Conservation (phyloP, 106 monocot genomes). For the Acanthochlamys bracteata region DNA sequence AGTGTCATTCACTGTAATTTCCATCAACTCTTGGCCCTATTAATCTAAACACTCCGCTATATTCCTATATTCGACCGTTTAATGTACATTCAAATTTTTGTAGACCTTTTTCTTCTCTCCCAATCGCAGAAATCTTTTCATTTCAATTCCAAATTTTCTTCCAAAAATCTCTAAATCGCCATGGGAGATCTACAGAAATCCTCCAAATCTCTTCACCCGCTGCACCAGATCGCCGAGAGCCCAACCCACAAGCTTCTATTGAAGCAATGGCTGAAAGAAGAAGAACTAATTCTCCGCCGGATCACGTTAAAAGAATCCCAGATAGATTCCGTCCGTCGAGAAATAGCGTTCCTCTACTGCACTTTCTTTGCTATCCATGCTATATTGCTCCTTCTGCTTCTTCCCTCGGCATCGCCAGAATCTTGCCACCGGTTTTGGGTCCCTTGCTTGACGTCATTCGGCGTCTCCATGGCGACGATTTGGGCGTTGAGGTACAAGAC, state of each 20-base stretch:
- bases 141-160: neutral
- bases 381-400: constrained; percentile 57
- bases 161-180: neutral
- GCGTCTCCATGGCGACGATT: constrained; percentile 40
- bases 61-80: neutral
- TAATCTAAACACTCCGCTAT: neutral
- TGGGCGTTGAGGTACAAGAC: constrained; percentile 82
- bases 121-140: neutral
- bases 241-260: constrained; percentile 84
- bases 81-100: neutral
- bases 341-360: constrained; percentile 64
- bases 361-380: constrained; percentile 83
- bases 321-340: constrained; percentile 40
- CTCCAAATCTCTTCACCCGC: constrained; percentile 34
- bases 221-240: constrained; percentile 81
- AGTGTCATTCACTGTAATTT: neutral
- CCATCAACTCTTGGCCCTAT: neutral
- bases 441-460: constrained; percentile 50
- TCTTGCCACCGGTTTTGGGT: constrained; percentile 71
- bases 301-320: constrained; percentile 45
- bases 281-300: constrained; percentile 54
- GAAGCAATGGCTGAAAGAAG: constrained; percentile 91
- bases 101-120: neutral
- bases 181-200: neutral
- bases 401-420: constrained; percentile 12